These are phyloP conservation scores for Gossypium trilobum DNA, from an alignment of 441 rosid species.

Conservation along the genomic window DNA sequence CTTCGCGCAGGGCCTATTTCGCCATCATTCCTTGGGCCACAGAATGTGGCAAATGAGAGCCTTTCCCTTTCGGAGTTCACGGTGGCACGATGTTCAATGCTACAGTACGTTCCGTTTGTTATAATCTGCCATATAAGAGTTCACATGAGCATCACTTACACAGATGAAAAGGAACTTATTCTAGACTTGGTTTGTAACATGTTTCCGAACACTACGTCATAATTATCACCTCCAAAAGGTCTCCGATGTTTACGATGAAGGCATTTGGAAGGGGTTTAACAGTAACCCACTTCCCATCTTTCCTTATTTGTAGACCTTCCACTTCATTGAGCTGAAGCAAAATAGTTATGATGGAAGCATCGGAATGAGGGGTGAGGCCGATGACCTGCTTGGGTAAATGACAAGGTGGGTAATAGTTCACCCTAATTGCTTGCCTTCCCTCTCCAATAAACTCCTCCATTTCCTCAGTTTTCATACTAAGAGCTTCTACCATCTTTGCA, in stretches of 20 bases:
- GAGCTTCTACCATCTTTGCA: slow-evolving; percentile 22
- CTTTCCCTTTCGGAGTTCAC: slow-evolving; percentile 30
- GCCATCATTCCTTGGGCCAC: slow-evolving; percentile 15
- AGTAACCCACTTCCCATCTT: slow-evolving; percentile 34
- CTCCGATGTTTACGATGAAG: slow-evolving; percentile 7
- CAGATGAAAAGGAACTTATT: background rate
- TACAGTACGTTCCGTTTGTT: slow-evolving; percentile 29
- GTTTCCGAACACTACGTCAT: background rate
- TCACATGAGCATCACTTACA: background rate
- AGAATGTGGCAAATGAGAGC: slow-evolving; percentile 36
- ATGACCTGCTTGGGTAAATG: background rate
- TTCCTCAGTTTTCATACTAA: slow-evolving; percentile 25
- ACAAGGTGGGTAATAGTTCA: slow-evolving; percentile 35
- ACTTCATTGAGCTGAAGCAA: slow-evolving; percentile 36
- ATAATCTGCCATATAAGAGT: slow-evolving; percentile 23
- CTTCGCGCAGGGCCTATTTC: slow-evolving; percentile 31
- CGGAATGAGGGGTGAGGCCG: slow-evolving; percentile 29
- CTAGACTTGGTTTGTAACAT: background rate
- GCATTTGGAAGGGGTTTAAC: slow-evolving; percentile 27
- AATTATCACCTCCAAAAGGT: slow-evolving; percentile 7
- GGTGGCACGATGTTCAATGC: slow-evolving; percentile 33
- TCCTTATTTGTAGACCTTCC: slow-evolving; percentile 39
- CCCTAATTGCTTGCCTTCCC: slow-evolving; percentile 28
- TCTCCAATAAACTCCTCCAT: slow-evolving; percentile 29
- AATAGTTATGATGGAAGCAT: slow-evolving; percentile 30